Evolutionary conservation across 2,329 filamentous ascomycete species (phyloP).

Genomic region (Fusarium nelsonii): DNA sequence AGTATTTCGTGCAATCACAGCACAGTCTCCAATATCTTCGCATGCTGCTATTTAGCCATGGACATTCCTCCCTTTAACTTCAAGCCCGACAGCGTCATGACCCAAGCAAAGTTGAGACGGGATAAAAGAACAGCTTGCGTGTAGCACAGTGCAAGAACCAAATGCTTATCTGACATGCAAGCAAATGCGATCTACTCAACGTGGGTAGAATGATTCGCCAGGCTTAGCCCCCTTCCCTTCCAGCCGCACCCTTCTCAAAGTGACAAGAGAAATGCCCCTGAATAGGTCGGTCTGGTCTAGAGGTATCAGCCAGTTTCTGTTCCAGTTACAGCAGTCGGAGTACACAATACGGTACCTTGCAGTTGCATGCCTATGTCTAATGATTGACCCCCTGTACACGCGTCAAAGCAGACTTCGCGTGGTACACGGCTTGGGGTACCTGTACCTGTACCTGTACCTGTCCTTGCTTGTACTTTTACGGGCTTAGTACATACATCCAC

Average conservation of each 20-base stretch:
- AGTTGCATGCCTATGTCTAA: conserved; percentile 20
- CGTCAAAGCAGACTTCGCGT: conserved; percentile 36
- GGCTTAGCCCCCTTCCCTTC: conserved; percentile 15
- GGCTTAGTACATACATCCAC: conserved; percentile 10
- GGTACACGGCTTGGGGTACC: conserved; percentile 35
- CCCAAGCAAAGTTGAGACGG: not conserved
- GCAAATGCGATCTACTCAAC: conserved; percentile 47
- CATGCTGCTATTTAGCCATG: conserved; percentile 11
- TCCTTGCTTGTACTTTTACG: not conserved
- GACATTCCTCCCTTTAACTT: conserved; percentile 32
- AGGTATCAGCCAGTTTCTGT: conserved; percentile 30
- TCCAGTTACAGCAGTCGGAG: conserved; percentile 19
- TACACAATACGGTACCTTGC: conserved; percentile 34
- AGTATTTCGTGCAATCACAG: not conserved
- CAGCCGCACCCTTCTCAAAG: conserved; percentile 1
- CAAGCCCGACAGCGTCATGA: conserved; percentile 19
- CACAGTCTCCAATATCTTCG: not conserved
- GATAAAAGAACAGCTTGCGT: conserved; percentile 23
- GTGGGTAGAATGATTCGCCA: conserved; percentile 53
- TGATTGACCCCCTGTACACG: conserved; percentile 41
- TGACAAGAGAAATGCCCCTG: conserved; percentile 37
- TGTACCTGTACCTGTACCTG: conserved; percentile 18
- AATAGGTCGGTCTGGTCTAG: conserved; percentile 25
- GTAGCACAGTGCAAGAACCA: conserved; percentile 36
- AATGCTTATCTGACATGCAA: conserved; percentile 38